phyloP scores from a whole-genome alignment of 1,139 yeast genomes.

The Kodamaea sp. region DNA sequence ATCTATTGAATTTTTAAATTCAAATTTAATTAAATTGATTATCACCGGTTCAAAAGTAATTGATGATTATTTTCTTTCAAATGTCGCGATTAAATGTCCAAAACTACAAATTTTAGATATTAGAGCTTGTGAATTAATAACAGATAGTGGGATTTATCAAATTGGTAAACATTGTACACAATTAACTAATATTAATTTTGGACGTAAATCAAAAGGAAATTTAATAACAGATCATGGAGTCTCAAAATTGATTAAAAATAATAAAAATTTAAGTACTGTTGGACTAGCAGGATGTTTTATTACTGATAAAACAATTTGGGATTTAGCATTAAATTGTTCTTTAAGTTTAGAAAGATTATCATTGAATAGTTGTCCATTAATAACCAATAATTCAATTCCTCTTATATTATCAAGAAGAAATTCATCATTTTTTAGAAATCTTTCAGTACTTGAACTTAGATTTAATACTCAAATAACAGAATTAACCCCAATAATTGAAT shows the following conservation, averaged over 20 bases:
- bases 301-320: constrained; percentile 78
- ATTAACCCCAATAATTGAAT: constrained; percentile 62
- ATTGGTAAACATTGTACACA: constrained; percentile 58
- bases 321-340: constrained; percentile 62
- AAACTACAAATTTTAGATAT: constrained; percentile 64
- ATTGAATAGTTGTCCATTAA: constrained; percentile 65
- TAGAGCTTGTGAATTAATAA: constrained; percentile 77
- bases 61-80: constrained; percentile 55
- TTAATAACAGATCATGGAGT: constrained; percentile 70
- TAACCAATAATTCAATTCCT: constrained; percentile 69
- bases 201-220: constrained; percentile 70
- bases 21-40: constrained; percentile 51
- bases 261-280: constrained; percentile 57
- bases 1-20: constrained; percentile 32
- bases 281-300: constrained; percentile 89
- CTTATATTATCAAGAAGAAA: constrained; percentile 37
- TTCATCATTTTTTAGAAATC: constrained; percentile 44
- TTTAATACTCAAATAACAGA: constrained; percentile 56
- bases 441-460: constrained; percentile 77
- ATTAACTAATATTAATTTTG: constrained; percentile 63
- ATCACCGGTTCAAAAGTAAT: constrained; percentile 73
- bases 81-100: constrained; percentile 55
- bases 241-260: constrained; percentile 51
- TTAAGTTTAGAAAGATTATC: constrained; percentile 61
- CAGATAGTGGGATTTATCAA: constrained; percentile 70